A percentile compares a stretch with the other conserved stretches of the same genome.
These are phyloP conservation scores for Rhodotorula sp. DNA, from an alignment of 1,284 basidiomycete species.

Conservation along the genomic window DNA sequence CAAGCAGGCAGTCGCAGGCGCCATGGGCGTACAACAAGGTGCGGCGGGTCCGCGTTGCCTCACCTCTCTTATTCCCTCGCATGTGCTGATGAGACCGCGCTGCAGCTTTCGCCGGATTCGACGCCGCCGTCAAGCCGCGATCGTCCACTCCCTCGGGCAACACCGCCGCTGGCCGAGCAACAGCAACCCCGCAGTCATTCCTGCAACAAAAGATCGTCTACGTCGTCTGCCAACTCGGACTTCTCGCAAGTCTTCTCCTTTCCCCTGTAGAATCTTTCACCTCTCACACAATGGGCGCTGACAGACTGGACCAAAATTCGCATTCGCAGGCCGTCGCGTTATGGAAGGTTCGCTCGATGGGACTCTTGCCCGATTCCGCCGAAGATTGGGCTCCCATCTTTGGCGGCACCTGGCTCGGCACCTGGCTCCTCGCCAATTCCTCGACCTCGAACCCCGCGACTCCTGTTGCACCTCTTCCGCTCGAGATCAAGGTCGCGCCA, in stretches of 20 bases:
- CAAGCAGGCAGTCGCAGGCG: slow-evolving; percentile 45
- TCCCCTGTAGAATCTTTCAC: too few species aligned
- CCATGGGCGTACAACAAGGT: slow-evolving; percentile 43
- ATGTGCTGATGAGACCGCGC: not conserved
- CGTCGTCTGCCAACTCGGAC: slow-evolving; percentile 42
- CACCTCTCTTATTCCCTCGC: not conserved
- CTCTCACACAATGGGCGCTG: not conserved
- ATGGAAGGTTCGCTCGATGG: slow-evolving; percentile 47
- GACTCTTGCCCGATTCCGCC: slow-evolving; percentile 44
- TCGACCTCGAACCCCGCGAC: not conserved
- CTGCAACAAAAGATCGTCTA: slow-evolving; percentile 44
- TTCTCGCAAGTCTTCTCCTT: slow-evolving; percentile 30
- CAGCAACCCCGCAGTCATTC: slow-evolving; percentile 24
- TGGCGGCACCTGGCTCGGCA: not conserved
- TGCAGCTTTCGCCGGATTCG: slow-evolving; percentile 42
- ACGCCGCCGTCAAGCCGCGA: slow-evolving; percentile 28
- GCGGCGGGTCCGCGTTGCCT: not conserved
- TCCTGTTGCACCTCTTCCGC: too few species aligned
- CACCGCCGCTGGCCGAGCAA: not conserved
- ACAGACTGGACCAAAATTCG: not conserved
- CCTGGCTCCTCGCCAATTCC: not conserved
- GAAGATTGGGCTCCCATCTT: slow-evolving; percentile 25
- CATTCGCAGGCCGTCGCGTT: slow-evolving; percentile 38
- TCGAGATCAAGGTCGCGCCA: not conserved
- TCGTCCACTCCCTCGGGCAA: not conserved